phyloP scores from a whole-genome alignment of 129 eudicot species.

The Flaveria robusta region DNA sequence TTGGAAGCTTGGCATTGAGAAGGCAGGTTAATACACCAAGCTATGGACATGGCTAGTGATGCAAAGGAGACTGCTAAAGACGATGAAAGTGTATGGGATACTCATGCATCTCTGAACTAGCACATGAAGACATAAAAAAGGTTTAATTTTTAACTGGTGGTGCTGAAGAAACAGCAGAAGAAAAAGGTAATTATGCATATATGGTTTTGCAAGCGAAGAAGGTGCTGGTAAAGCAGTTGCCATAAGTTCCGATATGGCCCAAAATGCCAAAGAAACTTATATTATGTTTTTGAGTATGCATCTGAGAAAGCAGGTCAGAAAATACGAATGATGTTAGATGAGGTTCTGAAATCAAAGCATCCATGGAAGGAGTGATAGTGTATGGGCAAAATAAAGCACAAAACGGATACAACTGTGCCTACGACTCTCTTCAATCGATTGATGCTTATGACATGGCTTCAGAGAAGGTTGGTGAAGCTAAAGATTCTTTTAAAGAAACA shows the following conservation, averaged over 20 bases:
- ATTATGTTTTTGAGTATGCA: slow-evolving; percentile 32
- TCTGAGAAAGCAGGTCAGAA: slow-evolving; percentile 25
- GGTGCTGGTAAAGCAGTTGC: neutral
- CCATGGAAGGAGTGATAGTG: neutral
- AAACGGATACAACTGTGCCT: slow-evolving; percentile 6
- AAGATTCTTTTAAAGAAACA: neutral
- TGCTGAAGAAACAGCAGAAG: slow-evolving; percentile 34
- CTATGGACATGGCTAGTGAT: slow-evolving; percentile 36
- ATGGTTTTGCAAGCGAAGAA: too few relatives aligned
- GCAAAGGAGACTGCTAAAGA: slow-evolving; percentile 24
- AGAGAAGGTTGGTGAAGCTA: neutral
- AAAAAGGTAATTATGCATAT: slow-evolving; percentile 22
- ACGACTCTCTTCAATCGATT: neutral
- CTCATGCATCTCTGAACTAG: slow-evolving; percentile 31
- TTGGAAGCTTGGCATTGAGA: slow-evolving; percentile 34
- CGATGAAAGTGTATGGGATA: slow-evolving; percentile 28
- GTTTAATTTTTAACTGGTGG: slow-evolving; percentile 31
- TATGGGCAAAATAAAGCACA: slow-evolving; percentile 20
- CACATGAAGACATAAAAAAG: slow-evolving; percentile 32
- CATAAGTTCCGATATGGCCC: slow-evolving; percentile 29
- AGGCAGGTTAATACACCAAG: slow-evolving; percentile 25
- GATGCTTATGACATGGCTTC: slow-evolving; percentile 31
- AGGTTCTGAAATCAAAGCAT: slow-evolving; percentile 32
- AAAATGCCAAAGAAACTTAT: too few relatives aligned
- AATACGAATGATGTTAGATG: slow-evolving; percentile 32